Base-by-base conservation (phyloP, 345 rosid genomes). In the Euphorbia pulcherrima region DNA sequence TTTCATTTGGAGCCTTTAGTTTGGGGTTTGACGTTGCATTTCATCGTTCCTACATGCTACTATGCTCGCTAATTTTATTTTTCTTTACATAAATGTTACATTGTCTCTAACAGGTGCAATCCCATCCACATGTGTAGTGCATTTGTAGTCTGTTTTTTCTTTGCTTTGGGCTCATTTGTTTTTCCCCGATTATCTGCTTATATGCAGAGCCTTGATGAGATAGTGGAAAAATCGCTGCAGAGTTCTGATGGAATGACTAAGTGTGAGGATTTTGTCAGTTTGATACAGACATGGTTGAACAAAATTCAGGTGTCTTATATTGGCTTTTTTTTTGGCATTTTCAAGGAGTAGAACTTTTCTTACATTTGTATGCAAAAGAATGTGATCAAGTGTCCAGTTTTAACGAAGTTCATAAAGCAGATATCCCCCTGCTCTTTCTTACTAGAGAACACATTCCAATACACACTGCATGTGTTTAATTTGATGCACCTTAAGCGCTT, bases 121-220 rank as follows among this genome's bases (percentile, higher is more conserved):
- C n/a, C n/a, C n/a, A n/a, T n/a, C n/a, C n/a, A n/a, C n/a, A n/a
- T n/a, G n/a, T n/a, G n/a, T n/a, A n/a, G n/a, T n/a, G n/a, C n/a
- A n/a, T n/a, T n/a, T n/a, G n/a, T n/a, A n/a, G 39, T 13, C 30
- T 28, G 0, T 47, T 39, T 60, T 65, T 62, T 56, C 63, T 30
- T 70, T 2, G 26, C 52, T 56, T 70, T 46, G 58, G 48, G 57
- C 46, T 50, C 63, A 50, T 69, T n/a, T n/a, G 33, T 39, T 37
- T 59, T 62, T n/a, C 35, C 69, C 65, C 77, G 48, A n/a, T n/a
- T 83, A 33, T 63, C 40, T 23, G 20, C 53, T 60, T 40, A n/a
- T 61, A 74, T 84, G 77, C 86, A 94, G 97, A 81, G 89, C 77
- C 85, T 82, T 64, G 96, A 91, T 82, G 99, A 94, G 80, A 92